Base-by-base conservation (phyloP, 805 yeast species). In the Candida koratica region DNA sequence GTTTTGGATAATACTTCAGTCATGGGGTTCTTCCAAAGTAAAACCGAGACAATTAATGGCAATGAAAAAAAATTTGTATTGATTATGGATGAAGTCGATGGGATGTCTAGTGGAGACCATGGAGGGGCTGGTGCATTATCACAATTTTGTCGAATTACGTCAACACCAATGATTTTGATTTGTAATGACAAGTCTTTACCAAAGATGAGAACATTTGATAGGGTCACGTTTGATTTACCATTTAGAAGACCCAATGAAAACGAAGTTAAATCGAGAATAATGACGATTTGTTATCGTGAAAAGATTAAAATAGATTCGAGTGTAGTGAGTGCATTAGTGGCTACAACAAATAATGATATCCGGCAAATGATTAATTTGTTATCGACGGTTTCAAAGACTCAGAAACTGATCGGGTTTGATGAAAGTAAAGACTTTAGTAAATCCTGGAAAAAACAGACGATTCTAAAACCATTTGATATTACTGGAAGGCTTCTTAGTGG, bases 21-120 rank as follows among this genome's bases (percentile, higher is more conserved):
- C 11, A 76, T 77, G 36, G 95, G 96, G 0, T 86, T 66, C 53
- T 81, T 86, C 61, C 60, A 59, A 45, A 64, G 72, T 37, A 61
- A 58, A 15, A 49, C 48, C 7, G 52, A 56, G 34, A 17, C 15
- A 15, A 32, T 23, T 4, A 49, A 49, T 16, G 49, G 25, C 2
- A 73, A 76, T 46, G 67, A 73, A 32, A 71, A 73, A 35, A 79
- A 75, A 42, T 79, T 90, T 48, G 86, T 88, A 37, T 69, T 93
- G 31, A 83, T 93, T 44, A 88, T 93, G 97, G 99, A 93, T 62
- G 99, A 93, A 64, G 97, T 93, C 19, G 99, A 93, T 58, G 99
- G 99, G 48, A 93, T 93, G 97, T 86, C 96, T 26, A 88, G 94
- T 53, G 99, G 99, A 45, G 99, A 93, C 60, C 81, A 93, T 49